Percentiles rank a stretch among this genome's conserved stretches.
phyloP scores from a whole-genome alignment of 345 rosid species.

The Turnera subulata region DNA sequence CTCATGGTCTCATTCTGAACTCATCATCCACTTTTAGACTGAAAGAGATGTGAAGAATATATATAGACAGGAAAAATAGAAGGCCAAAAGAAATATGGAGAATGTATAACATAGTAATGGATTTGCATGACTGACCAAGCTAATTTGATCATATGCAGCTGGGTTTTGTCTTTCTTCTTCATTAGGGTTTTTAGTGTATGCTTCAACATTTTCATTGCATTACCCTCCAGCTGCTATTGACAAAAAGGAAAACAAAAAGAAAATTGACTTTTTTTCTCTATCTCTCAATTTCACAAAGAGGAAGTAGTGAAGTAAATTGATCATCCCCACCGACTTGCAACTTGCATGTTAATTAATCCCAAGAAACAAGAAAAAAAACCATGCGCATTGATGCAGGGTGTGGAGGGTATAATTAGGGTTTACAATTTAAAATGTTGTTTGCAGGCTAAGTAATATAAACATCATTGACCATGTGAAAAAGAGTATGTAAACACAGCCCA shows the following conservation, averaged over 20 bases:
- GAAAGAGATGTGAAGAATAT: not conserved
- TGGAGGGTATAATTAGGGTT: constrained; percentile 31
- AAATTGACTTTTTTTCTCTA: not conserved
- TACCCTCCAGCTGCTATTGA: no score
- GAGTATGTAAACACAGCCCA: constrained; percentile 10
- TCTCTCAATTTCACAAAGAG: not conserved
- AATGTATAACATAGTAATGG: no score
- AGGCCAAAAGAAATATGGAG: no score
- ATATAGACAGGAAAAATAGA: no score
- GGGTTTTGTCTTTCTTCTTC: not conserved
- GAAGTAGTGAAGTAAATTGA: not conserved
- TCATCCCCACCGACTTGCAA: not conserved
- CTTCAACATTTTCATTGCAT: constrained; percentile 3
- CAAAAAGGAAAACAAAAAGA: constrained; percentile 6
- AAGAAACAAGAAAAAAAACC: constrained; percentile 13
- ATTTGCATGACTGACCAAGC: no score
- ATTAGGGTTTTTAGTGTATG: constrained; percentile 16
- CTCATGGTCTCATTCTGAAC: constrained; percentile 20
- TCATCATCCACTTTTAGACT: not conserved
- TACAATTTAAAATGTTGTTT: constrained; percentile 23
- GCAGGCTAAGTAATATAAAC: constrained; percentile 21
- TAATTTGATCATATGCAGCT: no score
- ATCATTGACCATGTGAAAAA: constrained; percentile 29
- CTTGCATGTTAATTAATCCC: constrained; percentile 12
- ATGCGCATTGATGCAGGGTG: constrained; percentile 21